Percentiles rank a stretch among this genome's conserved stretches.
Evolutionary conservation across 2,329 filamentous ascomycete species (phyloP).

Genomic region (Podosphaera aphanis): DNA sequence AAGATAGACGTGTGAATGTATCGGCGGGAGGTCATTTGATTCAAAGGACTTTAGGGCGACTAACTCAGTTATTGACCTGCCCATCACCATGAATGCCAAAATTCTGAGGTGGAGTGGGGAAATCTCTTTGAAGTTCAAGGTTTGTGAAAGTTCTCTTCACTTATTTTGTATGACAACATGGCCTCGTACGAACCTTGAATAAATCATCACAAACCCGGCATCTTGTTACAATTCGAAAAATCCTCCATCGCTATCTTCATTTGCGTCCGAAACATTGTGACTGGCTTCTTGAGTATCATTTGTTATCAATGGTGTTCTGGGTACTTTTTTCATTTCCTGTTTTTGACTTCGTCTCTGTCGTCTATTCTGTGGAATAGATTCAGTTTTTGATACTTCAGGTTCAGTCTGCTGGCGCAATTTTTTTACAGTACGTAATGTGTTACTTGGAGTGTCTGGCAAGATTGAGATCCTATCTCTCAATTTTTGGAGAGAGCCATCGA

Average conservation of each 20-base stretch:
- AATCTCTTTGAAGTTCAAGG: no score
- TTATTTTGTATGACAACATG: no score
- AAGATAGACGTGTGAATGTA: no score
- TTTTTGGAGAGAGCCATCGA: constrained; percentile 21
- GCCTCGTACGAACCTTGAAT: no score
- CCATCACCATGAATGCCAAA: no score
- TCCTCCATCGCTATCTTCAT: constrained; percentile 29
- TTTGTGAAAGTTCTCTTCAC: no score
- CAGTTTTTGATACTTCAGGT: constrained; percentile 5
- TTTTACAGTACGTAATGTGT: constrained; percentile 1
- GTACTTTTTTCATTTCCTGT: constrained; percentile 9
- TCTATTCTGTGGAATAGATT: constrained; percentile 14
- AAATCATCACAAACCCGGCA: no score
- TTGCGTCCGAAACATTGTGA: constrained; percentile 8
- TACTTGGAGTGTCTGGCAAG: constrained; percentile 3
- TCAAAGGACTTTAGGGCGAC: no score
- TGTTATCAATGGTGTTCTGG: constrained; percentile 4
- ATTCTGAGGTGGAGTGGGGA: no score
- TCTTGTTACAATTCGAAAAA: constrained; percentile 31
- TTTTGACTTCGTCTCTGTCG: constrained; percentile 13
- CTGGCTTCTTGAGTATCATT: constrained; percentile 4
- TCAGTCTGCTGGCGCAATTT: constrained; percentile 5
- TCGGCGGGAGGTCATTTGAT: no score
- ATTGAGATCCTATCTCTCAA: constrained; percentile 11
- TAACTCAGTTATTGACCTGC: no score